Evolutionary conservation across 176 grass and related monocot genomes (phyloP), one percentile per base, ranked within the genome.

Genomic region (Lolium multiflorum): DNA sequence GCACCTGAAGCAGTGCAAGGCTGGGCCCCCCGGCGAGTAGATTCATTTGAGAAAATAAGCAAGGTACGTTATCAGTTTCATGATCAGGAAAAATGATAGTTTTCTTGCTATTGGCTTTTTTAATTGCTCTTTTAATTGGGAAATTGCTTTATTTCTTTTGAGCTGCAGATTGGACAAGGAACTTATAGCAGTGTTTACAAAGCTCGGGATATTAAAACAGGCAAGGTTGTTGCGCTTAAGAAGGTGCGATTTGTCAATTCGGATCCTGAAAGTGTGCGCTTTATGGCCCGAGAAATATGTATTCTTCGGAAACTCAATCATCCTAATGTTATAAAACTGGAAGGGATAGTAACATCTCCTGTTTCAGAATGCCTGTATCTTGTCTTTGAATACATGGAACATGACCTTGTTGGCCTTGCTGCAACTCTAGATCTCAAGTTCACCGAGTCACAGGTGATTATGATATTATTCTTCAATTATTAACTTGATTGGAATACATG

Each of bases 311-410:
- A 84, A 66, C 95, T 98, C 14, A 87, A 94, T 83, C 95, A 98
- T 84, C 93, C 92, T 11, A 98, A 98, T 60, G 63, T 98, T 79
- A 91, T 98, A 93, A 95, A 95, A 65, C 84, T 98, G 25, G 92
- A 98, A 89, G 93, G 93, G 15, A 85, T 98, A 31, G 41, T 95
- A 81, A 41, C 80, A 77, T 98, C 93, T 82, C 74, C 82, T 82
- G 22, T 70, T 83, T 97, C 95, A 70, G 21, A 74, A 59, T 91
- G 85, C 60, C 79, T 98, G 65, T 95, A 90, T 80, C 95, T 98
- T 84, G 83, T 94, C 18, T 98, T 98, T 61, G 91, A 88, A 47
- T 98, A 98, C 78, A 98, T 98, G 95, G 91, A 98, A 82, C 95
- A 98, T 79, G 95, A 93, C 85, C 93, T 98, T 71, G 71, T 87